Base-by-base conservation (phyloP, 352 stramenopile genomes). In the Saprolegnia parasitica region DNA sequence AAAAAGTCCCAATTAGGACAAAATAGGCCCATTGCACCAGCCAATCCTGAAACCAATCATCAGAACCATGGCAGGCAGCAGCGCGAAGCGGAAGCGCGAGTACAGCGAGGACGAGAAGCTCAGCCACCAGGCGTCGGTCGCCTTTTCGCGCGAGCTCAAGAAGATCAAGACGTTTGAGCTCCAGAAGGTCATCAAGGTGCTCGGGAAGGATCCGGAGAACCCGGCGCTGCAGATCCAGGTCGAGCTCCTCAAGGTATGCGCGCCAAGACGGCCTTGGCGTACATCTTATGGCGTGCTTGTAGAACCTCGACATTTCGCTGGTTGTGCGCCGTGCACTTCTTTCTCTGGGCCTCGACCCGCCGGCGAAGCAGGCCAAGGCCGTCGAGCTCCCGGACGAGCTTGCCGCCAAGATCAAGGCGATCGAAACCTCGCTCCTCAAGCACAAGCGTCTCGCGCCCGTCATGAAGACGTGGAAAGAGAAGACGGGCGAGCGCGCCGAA, bases 111-210 rank as follows among this genome's bases (percentile, higher is more conserved):
- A 70, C 23, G 63, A 70, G 63, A 70, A 63, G 63, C 63, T 70
- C 26, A 70, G 55, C 37, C 63, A 70, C 23, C 54, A 52, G 21
- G 63, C 63, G 29, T 62, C 21, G 45, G 63, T 70, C 21, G 42
- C 54, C n/a, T 70, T 70, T 18, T 20, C 42, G 29, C 63, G 63
- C 11, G 63, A 60, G 35, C 23, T 70, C 37, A 70, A 70, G 46
- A 70, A 63, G 63, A 61, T 70, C 42, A 70, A 70, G 63, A n/a
- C 63, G 18, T 70, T 70, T 45, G 63, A 70, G 54, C 40, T 61
- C 8, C 63, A 70, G 26, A 70, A 70, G 42, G 18, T 61, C 15
- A 29, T 70, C 45, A 70, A 70, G 42, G 61, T 39, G 23, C 63
- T 70, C 4, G 21, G 42, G 29, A 70, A 70, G 39, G 63, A 70